Evolutionary conservation across 495 filamentous ascomycete genomes (phyloP), one percentile per base, ranked within the genome.

Genomic region (Lophium mytilinum): DNA sequence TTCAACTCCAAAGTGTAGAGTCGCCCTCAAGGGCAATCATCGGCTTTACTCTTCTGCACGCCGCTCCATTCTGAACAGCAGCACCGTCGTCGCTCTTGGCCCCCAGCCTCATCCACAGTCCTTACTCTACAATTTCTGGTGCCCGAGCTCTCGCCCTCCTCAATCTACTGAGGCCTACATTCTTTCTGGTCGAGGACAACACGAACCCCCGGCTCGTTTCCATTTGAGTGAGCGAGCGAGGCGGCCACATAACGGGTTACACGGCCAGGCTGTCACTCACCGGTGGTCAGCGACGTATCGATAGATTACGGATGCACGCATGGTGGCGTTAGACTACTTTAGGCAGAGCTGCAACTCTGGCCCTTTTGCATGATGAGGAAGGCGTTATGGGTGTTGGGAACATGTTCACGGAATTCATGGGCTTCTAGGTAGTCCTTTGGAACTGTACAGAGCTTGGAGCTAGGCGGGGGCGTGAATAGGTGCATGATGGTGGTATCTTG

Each of bases 291-390:
- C 53, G 40, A 55, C 30, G 53, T 19, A 30, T 24, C 30, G 53
- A 55, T 55, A 55, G 53, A 55, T 19, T 55, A 48, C 21, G 15
- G 53, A 10, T 21, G 53, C 21, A 46, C 37, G 40, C 53, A 55
- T 55, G 53, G 41, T 45, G 53, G 40, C 37, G 53, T 43, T 53
- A 41, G 39, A 33, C 51, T 34, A 41, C 17, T 53, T 39, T 33
- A 19, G 14, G 51, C 36, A 40, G 14, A 33, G 51, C 11, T 17
- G 51, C 36, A 24, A 11, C 37, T 21, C 36, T 53, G 15, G 51
- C 19, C 37, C 39, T 53, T 18, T 53, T 39, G 51, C 51, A 53
- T 53, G 15, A 30, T 15, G 14, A 40, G 34, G 51, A 41, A 24
- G 51, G 51, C 51, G 51, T 53, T 53, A 30, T 42, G 19, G 19